These are phyloP conservation scores for Yarrowia porcina DNA, from an alignment of 805 yeast species.

Conservation along the genomic window DNA sequence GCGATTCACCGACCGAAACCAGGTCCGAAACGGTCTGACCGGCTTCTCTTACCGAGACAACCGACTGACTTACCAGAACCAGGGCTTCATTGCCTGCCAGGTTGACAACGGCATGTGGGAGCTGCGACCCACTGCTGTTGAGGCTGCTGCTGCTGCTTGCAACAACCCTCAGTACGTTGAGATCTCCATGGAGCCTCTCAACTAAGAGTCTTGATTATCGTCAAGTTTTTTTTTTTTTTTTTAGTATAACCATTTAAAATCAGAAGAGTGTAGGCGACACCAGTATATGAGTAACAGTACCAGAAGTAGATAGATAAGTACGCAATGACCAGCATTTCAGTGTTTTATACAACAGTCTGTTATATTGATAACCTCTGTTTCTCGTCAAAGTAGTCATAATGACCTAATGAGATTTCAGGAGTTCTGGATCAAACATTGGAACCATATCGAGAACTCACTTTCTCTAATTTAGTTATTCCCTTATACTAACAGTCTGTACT, in stretches of 20 bases:
- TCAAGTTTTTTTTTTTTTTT: slow-evolving; percentile 1
- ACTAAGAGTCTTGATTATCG: slow-evolving; percentile 10
- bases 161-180: slow-evolving; percentile 16
- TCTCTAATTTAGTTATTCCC: too few relatives aligned
- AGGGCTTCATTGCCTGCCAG: slow-evolving; percentile 22
- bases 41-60: slow-evolving; percentile 13
- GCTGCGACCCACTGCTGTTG: slow-evolving; percentile 13
- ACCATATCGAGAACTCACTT: too few relatives aligned
- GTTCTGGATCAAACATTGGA: too few relatives aligned
- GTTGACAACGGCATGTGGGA: slow-evolving; percentile 21
- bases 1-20: slow-evolving; percentile 21
- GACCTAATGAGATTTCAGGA: too few relatives aligned
- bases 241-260: not conserved
- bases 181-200: slow-evolving; percentile 22
- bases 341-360: too few relatives aligned
- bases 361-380: too few relatives aligned
- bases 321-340: too few relatives aligned
- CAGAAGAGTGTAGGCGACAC: too few relatives aligned
- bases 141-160: slow-evolving; percentile 18
- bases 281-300: too few relatives aligned
- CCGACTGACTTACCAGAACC: slow-evolving; percentile 14
- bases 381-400: too few relatives aligned
- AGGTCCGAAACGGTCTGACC: slow-evolving; percentile 19
- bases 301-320: too few relatives aligned
- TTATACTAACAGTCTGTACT: too few relatives aligned